A percentile compares a stretch with the other conserved stretches of the same genome.
These are phyloP conservation scores for Xylariaceae sp. DNA, from an alignment of 2,329 filamentous ascomycete species.

Conservation along the genomic window DNA sequence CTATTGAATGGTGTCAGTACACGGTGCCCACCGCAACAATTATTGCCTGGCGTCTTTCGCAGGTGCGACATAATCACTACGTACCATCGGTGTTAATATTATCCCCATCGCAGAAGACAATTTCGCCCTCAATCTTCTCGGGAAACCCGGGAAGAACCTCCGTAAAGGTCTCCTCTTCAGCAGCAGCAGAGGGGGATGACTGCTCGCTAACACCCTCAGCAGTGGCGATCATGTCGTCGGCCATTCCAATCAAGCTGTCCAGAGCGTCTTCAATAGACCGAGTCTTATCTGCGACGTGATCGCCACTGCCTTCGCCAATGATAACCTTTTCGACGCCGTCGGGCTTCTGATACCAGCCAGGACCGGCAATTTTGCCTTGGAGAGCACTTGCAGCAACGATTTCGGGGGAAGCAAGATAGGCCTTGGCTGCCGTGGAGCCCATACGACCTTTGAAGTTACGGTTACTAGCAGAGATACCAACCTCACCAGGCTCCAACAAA, in stretches of 20 bases:
- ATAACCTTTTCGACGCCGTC: slow-evolving; percentile 64
- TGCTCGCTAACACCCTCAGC: slow-evolving; percentile 1
- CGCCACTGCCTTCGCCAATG: slow-evolving; percentile 37
- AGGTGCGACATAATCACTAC: slow-evolving; percentile 44
- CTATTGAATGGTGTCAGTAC: slow-evolving; percentile 23
- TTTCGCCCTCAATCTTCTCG: slow-evolving; percentile 76
- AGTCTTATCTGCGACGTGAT: slow-evolving; percentile 55
- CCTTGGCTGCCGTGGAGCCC: slow-evolving; percentile 56
- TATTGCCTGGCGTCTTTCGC: no score
- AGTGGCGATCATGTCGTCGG: slow-evolving; percentile 5
- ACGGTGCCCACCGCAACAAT: no score
- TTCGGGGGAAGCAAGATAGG: slow-evolving; percentile 62
- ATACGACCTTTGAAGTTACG: slow-evolving; percentile 91
- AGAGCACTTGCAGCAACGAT: slow-evolving; percentile 89
- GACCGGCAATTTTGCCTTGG: slow-evolving; percentile 65
- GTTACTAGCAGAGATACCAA: slow-evolving; percentile 80
- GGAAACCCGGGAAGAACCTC: slow-evolving; percentile 84
- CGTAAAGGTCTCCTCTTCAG: slow-evolving; percentile 56
- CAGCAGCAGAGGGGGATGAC: neutral
- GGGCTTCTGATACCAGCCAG: slow-evolving; percentile 73
- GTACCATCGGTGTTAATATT: slow-evolving; percentile 84
- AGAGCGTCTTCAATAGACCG: slow-evolving; percentile 62
- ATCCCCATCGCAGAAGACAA: slow-evolving; percentile 63
- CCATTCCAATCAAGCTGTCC: slow-evolving; percentile 9
- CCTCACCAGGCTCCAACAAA: slow-evolving; percentile 58